phyloP scores from a whole-genome alignment of 192 early-diverging fungal genomes.

The Paraglomus brasilianum region DNA sequence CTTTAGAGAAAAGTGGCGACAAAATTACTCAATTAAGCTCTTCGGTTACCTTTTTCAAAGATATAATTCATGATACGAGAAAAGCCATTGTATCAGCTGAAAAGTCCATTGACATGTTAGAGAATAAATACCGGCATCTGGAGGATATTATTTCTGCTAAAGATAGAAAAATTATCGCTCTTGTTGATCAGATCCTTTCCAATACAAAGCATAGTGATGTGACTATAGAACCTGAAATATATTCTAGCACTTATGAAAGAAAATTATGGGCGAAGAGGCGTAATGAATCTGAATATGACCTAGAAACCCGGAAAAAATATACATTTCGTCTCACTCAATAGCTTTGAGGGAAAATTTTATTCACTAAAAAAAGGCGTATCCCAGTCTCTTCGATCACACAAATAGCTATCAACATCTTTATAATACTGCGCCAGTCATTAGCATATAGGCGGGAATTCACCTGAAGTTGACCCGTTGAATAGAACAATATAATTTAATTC shows the following conservation, averaged over 20 bases:
- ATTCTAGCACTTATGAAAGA: not conserved
- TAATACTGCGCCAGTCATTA: slow-evolving; percentile 22
- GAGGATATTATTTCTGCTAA: slow-evolving; percentile 18
- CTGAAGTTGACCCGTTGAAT: not conserved
- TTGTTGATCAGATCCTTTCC: slow-evolving; percentile 21
- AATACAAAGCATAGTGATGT: slow-evolving; percentile 4
- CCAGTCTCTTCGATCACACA: not conserved
- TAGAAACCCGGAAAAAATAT: slow-evolving; percentile 6
- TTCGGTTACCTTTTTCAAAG: slow-evolving; percentile 2
- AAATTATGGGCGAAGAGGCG: not conserved
- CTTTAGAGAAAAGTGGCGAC: slow-evolving; percentile 18
- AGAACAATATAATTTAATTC: slow-evolving; percentile 10
- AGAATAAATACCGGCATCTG: slow-evolving; percentile 7
- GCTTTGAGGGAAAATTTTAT: slow-evolving; percentile 9
- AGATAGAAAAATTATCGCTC: slow-evolving; percentile 21
- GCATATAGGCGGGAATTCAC: slow-evolving; percentile 14
- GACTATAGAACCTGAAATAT: not conserved
- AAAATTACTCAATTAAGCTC: no score
- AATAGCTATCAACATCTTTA: slow-evolving; percentile 24
- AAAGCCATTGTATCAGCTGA: slow-evolving; percentile 16
- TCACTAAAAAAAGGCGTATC: not conserved
- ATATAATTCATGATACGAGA: slow-evolving; percentile 22
- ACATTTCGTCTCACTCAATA: no score
- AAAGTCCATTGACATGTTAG: slow-evolving; percentile 22
- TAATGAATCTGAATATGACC: slow-evolving; percentile 7